phyloP scores from a whole-genome alignment of 352 stramenopile genomes.

The Plasmopara muralis region DNA sequence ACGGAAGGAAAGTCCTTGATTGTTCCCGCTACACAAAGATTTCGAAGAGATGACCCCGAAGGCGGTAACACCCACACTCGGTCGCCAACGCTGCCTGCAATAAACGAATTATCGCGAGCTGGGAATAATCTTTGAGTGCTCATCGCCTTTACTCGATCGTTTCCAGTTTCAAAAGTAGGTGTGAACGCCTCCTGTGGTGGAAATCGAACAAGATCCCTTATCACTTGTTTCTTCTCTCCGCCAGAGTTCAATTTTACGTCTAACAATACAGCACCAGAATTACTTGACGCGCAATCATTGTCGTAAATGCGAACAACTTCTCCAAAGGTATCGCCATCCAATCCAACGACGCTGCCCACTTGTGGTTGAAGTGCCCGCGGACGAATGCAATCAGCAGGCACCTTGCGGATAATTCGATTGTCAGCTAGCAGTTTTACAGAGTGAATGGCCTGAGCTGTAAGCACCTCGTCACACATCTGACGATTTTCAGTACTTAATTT shows the following conservation, averaged over 20 bases:
- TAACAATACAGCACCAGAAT: conserved; percentile 17
- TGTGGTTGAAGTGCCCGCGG: conserved; percentile 32
- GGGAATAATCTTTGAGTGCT: conserved; percentile 64
- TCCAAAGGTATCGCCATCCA: conserved; percentile 47
- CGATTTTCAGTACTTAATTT: conserved; percentile 8
- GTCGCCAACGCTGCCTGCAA: conserved; percentile 49
- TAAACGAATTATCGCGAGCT: conserved; percentile 46
- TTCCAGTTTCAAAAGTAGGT: conserved; percentile 13
- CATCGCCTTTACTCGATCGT: conserved; percentile 55
- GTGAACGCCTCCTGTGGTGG: conserved; percentile 19
- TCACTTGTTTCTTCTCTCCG: conserved; percentile 49
- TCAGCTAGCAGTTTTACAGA: conserved; percentile 38
- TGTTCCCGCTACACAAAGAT: conserved; percentile 45
- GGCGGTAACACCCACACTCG: conserved; percentile 53
- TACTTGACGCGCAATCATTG: conserved; percentile 11
- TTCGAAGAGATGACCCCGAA: conserved; percentile 20
- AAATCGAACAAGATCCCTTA: conserved; percentile 45
- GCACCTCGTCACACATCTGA: conserved; percentile 16
- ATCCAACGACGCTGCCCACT: conserved; percentile 64
- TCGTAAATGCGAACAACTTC: conserved; percentile 50
- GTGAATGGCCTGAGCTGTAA: conserved; percentile 20
- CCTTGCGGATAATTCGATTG: conserved; percentile 35
- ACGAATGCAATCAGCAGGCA: conserved; percentile 40
- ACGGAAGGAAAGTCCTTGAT: conserved; percentile 60
- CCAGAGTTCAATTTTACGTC: conserved; percentile 48